These are phyloP conservation scores for Stromatinia cepivora DNA, from an alignment of 2,329 filamentous ascomycete species.

Conservation along the genomic window DNA sequence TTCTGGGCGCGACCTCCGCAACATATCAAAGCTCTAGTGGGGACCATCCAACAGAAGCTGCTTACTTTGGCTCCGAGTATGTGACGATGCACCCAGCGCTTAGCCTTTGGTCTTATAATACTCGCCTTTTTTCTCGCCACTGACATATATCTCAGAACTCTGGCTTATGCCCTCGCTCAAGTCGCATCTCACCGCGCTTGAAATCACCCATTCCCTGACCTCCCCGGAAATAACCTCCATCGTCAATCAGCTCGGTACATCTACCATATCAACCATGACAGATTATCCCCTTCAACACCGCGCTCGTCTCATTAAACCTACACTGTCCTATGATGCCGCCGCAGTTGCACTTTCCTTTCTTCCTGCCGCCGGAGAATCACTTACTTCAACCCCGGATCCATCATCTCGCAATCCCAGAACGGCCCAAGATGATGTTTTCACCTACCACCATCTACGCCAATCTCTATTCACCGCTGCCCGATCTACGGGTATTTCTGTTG, in stretches of 20 bases:
- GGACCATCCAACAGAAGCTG: slow-evolving; percentile 67
- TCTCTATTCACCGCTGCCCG: slow-evolving; percentile 68
- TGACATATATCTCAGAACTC: slow-evolving; percentile 53
- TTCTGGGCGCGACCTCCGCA: slow-evolving; percentile 84
- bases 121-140: not conserved
- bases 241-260: slow-evolving; percentile 56
- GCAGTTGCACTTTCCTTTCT: slow-evolving; percentile 86
- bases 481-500: slow-evolving; percentile 66
- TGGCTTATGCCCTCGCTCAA: slow-evolving; percentile 82
- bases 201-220: slow-evolving; percentile 79
- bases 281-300: slow-evolving; percentile 67
- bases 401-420: slow-evolving; percentile 33
- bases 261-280: slow-evolving; percentile 57
- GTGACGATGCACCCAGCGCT: slow-evolving; percentile 40
- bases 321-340: slow-evolving; percentile 80
- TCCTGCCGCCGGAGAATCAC: slow-evolving; percentile 66
- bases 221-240: slow-evolving; percentile 65
- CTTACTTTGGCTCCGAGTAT: slow-evolving; percentile 66
- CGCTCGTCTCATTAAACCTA: slow-evolving; percentile 75
- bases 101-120: not conserved
- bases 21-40: slow-evolving; percentile 67
- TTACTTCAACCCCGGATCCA: slow-evolving; percentile 29
- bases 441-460: slow-evolving; percentile 85
- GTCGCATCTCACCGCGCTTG: slow-evolving; percentile 83
- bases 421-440: slow-evolving; percentile 64